Evolutionary conservation across 805 yeast genomes (phyloP).

Genomic region (Yamadazyma takamatsuzukensis): DNA sequence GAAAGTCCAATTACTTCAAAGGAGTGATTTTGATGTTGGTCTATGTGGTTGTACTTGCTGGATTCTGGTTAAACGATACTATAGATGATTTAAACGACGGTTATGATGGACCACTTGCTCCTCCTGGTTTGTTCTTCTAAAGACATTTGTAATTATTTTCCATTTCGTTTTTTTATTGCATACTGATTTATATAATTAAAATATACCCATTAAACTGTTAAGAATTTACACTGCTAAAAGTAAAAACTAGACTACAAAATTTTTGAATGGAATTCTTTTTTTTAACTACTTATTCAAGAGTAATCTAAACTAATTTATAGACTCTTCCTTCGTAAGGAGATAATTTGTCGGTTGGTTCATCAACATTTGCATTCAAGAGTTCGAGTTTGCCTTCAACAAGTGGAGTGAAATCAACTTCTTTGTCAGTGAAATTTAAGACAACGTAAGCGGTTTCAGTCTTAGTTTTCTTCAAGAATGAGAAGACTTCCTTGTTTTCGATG

Average conservation of each 20-base stretch:
- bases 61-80: slow-evolving; percentile 65
- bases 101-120: slow-evolving; percentile 8
- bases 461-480: slow-evolving; percentile 38
- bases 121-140: not conserved
- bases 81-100: slow-evolving; percentile 32
- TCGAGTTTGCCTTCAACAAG: slow-evolving; percentile 21
- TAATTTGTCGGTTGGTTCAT: slow-evolving; percentile 21
- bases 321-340: slow-evolving; percentile 46
- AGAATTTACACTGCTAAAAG: too few relatives aligned
- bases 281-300: too few relatives aligned
- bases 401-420: slow-evolving; percentile 28
- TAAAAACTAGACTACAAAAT: not conserved
- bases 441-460: slow-evolving; percentile 27
- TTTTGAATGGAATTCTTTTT: not conserved
- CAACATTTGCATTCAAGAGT: slow-evolving; percentile 30
- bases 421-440: slow-evolving; percentile 41
- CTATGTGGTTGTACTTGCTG: slow-evolving; percentile 70
- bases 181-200: not conserved
- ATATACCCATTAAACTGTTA: not conserved
- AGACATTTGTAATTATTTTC: not conserved
- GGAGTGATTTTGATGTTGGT: slow-evolving; percentile 83
- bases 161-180: not conserved
- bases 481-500: slow-evolving; percentile 34
- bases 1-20: slow-evolving; percentile 93
- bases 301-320: slow-evolving; percentile 14